Conservation (phyloP, 73 alveolate species). For the Tetrahymena malaccensis region DNA sequence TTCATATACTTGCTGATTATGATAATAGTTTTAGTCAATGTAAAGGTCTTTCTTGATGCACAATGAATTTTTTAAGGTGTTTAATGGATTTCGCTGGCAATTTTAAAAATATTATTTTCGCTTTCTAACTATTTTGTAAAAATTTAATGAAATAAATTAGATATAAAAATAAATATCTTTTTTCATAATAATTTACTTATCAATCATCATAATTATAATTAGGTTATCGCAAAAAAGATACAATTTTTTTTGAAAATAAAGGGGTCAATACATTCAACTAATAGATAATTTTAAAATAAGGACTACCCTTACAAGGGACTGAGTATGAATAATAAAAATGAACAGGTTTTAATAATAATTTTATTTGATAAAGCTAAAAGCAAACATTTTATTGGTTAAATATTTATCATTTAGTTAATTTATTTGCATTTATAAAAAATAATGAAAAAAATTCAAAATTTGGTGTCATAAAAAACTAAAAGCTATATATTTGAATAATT, state of each 20-base stretch:
- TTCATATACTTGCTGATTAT: background rate
- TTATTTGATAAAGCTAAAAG: no score
- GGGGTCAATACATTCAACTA: background rate
- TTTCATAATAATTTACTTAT: background rate
- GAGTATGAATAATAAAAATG: background rate
- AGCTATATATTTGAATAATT: background rate
- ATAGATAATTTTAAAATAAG: background rate
- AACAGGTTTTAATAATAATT: background rate
- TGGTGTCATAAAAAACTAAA: background rate
- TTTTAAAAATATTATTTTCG: no score
- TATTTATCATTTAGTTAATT: no score
- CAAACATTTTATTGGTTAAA: no score
- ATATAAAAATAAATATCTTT: background rate
- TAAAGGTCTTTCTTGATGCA: background rate
- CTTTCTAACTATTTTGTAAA: background rate
- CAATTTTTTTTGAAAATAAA: background rate
- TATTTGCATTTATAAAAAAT: no score
- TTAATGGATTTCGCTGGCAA: background rate
- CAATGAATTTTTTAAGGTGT: background rate
- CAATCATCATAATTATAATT: background rate
- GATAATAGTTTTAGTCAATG: no score
- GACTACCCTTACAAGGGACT: background rate
- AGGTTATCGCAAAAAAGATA: background rate
- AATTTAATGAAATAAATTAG: background rate
- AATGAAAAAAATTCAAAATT: no score